Base-by-base conservation (phyloP, 306 rosid genomes). In the Ochetophila trinervis region DNA sequence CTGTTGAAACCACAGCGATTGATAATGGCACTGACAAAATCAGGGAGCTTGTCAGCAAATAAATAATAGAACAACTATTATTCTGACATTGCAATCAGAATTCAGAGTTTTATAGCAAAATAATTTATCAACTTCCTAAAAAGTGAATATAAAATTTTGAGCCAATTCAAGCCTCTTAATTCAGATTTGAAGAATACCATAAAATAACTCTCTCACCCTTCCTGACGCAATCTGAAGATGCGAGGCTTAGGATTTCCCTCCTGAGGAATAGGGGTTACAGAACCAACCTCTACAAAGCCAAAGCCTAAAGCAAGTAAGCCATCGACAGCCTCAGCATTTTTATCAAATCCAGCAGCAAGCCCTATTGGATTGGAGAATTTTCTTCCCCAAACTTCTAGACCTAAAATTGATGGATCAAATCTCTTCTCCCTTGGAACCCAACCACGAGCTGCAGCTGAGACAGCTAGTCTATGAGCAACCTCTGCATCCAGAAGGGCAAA, bases 401-500 rank as follows among this genome's bases (percentile, higher is more conserved):
- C 89, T 71, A 92, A 67, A 78, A 50, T 78, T 74, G 88, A 24
- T 37, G 82, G 89, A 68, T 87, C 88, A 5, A 87, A 83, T 75
- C 98, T 89, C 87, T 89, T 92, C 87, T 92, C 98, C 70, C 91
- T 84, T 22, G 98, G 98, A 76, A 92, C 88, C 98, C 98, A 92
- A 56, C 96, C 91, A 58, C 91, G 93, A 60, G 98, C 89, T 66
- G 98, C 95, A 23, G 98, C 98, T 34, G 89, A 84, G 78, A 92
- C 91, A 27, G 75, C 98, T 60, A 92, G 71, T 24, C 66, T 82
- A 74, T 92, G 98, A 11, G 98, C 98, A 77, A 78, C 57, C 84
- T 92, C 98, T 0, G 98, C 85, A 60, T 92, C 98, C 79, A 93
- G 66, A 81, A 93, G 86, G 51, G 98, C 93, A 8, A 93, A 93